A percentile compares a stretch with the other conserved stretches of the same genome.
These are phyloP conservation scores for Ustilago bromivora DNA, from an alignment of 1,284 basidiomycete species.

Conservation along the genomic window DNA sequence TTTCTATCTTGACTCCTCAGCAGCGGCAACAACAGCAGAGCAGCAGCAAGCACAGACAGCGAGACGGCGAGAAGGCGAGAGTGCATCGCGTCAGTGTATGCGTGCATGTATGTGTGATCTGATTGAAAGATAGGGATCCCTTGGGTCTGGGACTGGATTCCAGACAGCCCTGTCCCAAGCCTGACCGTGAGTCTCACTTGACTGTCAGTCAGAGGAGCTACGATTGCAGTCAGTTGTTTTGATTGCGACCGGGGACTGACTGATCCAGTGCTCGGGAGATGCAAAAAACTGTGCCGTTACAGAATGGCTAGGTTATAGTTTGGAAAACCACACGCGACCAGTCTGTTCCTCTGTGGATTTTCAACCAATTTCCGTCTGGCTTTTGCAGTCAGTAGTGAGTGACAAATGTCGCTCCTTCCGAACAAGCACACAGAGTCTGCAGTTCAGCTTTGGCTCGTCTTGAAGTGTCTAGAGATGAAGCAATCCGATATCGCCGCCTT, in stretches of 20 bases:
- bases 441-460: not conserved
- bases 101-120: not conserved
- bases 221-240: not conserved
- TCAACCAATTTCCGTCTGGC: not conserved
- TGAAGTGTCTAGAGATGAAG: not conserved
- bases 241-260: not conserved
- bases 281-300: not conserved
- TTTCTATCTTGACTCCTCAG: constrained; percentile 2
- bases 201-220: not conserved
- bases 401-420: not conserved
- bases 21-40: not conserved
- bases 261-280: not conserved
- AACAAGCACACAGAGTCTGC: not conserved
- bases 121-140: no score
- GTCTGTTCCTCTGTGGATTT: not conserved
- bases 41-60: no score
- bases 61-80: not conserved
- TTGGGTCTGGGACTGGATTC: no score
- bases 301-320: not conserved
- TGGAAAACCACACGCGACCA: not conserved
- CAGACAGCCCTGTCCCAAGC: no score
- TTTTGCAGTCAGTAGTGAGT: not conserved
- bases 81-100: constrained; percentile 9
- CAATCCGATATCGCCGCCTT: not conserved
- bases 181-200: not conserved